Percentiles rank a stretch among this genome's conserved stretches.
Conservation (phyloP, 1,139 yeast species). For the Hanseniaspora uvarum region DNA sequence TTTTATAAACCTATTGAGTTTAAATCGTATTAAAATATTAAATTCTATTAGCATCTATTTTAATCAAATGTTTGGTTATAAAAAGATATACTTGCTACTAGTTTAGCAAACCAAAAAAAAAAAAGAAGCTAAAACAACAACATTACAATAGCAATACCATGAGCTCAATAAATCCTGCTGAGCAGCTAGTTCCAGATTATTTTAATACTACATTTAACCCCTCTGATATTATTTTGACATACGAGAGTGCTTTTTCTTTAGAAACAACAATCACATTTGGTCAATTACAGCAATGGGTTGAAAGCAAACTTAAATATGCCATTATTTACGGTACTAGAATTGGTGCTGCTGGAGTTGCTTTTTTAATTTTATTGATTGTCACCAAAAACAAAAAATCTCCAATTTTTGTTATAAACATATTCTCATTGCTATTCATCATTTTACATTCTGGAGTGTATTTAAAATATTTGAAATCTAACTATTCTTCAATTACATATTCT, state of each 20-base stretch:
- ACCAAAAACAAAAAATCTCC: slow-evolving; percentile 49
- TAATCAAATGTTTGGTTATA: too few species aligned
- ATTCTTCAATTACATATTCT: slow-evolving; percentile 40
- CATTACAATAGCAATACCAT: neutral
- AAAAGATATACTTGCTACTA: too few species aligned
- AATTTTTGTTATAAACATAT: slow-evolving; percentile 57
- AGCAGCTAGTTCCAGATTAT: slow-evolving; percentile 13
- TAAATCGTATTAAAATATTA: too few species aligned
- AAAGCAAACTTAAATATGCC: slow-evolving; percentile 30
- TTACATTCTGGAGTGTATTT: slow-evolving; percentile 53
- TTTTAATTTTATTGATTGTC: slow-evolving; percentile 35
- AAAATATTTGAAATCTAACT: slow-evolving; percentile 44
- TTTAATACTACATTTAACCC: slow-evolving; percentile 27
- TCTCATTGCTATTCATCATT: slow-evolving; percentile 44
- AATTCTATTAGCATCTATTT: too few species aligned
- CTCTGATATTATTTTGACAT: slow-evolving; percentile 23
- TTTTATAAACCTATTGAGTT: too few species aligned
- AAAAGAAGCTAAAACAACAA: too few species aligned
- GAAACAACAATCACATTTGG: slow-evolving; percentile 30
- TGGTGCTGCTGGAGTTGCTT: slow-evolving; percentile 36
- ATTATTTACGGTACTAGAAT: slow-evolving; percentile 37
- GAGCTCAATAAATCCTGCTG: neutral
- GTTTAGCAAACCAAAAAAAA: neutral
- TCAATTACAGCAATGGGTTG: slow-evolving; percentile 32
- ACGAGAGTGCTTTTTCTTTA: slow-evolving; percentile 28